Conservation (phyloP, 2,329 filamentous ascomycete species). For the Cercospora zeina region DNA sequence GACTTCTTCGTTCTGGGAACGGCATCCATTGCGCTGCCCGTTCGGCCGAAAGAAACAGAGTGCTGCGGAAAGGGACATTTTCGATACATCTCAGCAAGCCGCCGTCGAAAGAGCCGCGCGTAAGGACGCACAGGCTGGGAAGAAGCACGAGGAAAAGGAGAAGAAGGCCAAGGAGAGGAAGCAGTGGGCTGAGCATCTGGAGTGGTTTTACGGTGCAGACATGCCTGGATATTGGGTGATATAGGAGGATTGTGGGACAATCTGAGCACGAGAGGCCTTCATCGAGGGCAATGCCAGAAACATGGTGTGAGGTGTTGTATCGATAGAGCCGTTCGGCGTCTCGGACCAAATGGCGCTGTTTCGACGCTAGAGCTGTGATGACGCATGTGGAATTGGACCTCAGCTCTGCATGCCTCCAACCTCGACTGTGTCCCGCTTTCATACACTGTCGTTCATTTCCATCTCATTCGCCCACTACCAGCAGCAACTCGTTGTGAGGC, state of each 20-base stretch:
- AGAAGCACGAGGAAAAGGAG: conserved; percentile 12
- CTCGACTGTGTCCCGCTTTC: background rate
- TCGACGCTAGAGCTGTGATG: conserved; percentile 7
- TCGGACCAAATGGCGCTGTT: background rate
- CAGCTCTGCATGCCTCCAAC: conserved; percentile 1
- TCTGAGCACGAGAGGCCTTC: background rate
- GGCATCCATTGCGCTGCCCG: background rate
- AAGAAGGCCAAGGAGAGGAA: background rate
- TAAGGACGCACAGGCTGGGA: background rate
- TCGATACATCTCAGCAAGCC: conserved; percentile 7
- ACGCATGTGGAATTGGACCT: conserved; percentile 12
- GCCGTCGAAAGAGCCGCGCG: background rate
- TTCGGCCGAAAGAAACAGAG: conserved; percentile 3
- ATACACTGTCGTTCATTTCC: conserved; percentile 2
- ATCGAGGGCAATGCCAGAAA: background rate
- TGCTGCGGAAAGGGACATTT: background rate
- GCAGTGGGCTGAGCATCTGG: conserved; percentile 11
- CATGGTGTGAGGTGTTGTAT: background rate
- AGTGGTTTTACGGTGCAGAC: conserved; percentile 8
- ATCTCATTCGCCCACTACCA: background rate
- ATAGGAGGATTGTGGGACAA: background rate
- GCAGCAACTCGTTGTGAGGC: conserved; percentile 13
- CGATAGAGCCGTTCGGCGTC: background rate
- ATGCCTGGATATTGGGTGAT: conserved; percentile 12
- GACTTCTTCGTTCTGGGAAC: background rate